phyloP scores from a whole-genome alignment of 495 filamentous ascomycete genomes.

The Penicillium steckii region DNA sequence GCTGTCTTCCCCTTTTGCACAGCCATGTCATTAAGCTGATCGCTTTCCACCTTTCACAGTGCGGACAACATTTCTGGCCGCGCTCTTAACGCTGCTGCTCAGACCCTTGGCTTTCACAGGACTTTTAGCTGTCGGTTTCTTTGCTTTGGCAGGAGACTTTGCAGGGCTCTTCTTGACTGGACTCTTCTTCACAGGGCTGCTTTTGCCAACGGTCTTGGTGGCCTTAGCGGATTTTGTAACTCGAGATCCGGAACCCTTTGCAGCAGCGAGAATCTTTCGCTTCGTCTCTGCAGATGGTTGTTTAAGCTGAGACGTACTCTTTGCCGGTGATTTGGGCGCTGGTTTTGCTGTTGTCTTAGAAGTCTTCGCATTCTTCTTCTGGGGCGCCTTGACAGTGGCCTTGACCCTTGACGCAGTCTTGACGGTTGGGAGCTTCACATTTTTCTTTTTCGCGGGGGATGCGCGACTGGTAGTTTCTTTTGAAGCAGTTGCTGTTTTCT shows the following conservation, averaged over 20 bases:
- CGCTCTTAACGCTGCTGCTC: slow-evolving; percentile 15
- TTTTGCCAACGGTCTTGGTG: neutral
- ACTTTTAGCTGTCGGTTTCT: neutral
- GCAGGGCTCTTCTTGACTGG: slow-evolving; percentile 2
- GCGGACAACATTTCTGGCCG: slow-evolving; percentile 14
- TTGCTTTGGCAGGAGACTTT: slow-evolving; percentile 4
- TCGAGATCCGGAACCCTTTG: slow-evolving; percentile 22
- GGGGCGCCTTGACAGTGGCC: slow-evolving; percentile 16
- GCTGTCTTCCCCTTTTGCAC: neutral
- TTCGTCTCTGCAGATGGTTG: slow-evolving; percentile 37
- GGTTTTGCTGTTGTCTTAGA: slow-evolving; percentile 19
- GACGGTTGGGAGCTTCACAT: slow-evolving; percentile 31
- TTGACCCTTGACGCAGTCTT: slow-evolving; percentile 22
- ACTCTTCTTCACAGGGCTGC: slow-evolving; percentile 7
- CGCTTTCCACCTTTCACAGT: slow-evolving; percentile 20
- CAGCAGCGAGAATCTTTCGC: slow-evolving; percentile 30
- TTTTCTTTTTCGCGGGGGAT: slow-evolving; percentile 20
- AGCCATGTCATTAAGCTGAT: slow-evolving; percentile 2
- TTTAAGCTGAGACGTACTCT: slow-evolving; percentile 25
- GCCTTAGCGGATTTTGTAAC: slow-evolving; percentile 7
- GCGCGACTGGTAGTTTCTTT: slow-evolving; percentile 3
- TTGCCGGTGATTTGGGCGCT: slow-evolving; percentile 12
- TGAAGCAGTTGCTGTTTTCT: slow-evolving; percentile 18
- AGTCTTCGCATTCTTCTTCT: slow-evolving; percentile 10
- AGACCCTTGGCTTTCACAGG: slow-evolving; percentile 4